Conservation (phyloP, 2,329 filamentous ascomycete species). For the Aspergillus hortae region DNA sequence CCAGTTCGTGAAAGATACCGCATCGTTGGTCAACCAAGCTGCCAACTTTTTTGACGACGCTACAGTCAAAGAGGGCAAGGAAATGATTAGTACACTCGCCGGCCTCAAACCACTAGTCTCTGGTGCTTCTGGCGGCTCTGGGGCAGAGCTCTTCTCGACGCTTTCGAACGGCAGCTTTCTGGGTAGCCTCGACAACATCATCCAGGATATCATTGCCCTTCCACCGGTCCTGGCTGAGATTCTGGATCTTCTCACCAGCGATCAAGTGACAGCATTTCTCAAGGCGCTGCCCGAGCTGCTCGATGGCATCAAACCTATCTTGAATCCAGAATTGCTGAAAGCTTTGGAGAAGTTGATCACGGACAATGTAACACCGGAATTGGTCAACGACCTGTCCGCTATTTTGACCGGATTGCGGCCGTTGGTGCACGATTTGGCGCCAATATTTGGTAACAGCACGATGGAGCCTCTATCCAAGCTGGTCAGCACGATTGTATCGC, state of each 20-base stretch:
- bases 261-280: neutral
- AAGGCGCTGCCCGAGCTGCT: neutral
- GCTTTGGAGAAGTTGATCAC: neutral
- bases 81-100: neutral
- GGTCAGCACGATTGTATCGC: neutral
- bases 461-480: neutral
- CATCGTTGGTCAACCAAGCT: neutral
- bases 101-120: neutral
- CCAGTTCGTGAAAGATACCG: neutral
- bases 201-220: neutral
- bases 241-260: neutral
- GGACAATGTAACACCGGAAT: neutral
- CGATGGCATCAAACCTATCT: neutral
- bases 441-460: neutral
- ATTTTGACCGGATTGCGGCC: neutral
- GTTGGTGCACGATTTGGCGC: neutral
- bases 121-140: neutral
- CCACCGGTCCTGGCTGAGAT: neutral
- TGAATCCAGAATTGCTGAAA: neutral
- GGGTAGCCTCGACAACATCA: neutral
- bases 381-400: neutral
- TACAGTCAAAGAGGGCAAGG: neutral
- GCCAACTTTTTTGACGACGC: neutral
- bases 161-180: neutral
- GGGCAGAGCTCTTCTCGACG: neutral